Evolutionary conservation across 176 grass and related monocot genomes (phyloP).

Genomic region (Oryza punctata): DNA sequence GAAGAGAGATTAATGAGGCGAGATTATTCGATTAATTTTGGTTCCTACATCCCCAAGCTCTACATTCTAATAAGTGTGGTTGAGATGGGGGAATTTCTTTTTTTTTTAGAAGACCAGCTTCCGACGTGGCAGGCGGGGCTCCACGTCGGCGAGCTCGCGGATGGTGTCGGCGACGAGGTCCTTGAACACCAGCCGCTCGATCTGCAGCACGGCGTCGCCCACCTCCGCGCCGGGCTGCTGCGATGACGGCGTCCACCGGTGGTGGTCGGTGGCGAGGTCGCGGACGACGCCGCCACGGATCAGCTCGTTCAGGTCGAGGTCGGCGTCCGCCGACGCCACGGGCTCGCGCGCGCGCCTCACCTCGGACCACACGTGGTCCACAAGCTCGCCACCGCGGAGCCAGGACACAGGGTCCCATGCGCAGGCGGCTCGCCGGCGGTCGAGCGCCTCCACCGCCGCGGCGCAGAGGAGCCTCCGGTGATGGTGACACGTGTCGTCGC

Average conservation of each 20-base stretch:
- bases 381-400: slow-evolving; percentile 33
- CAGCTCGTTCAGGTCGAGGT: slow-evolving; percentile 51
- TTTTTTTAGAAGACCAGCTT: slow-evolving; percentile 70
- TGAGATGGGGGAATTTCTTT: not conserved
- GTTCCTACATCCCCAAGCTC: not conserved
- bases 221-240: slow-evolving; percentile 34
- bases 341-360: slow-evolving; percentile 50
- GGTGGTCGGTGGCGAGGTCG: slow-evolving; percentile 50
- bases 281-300: slow-evolving; percentile 57
- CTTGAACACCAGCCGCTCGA: slow-evolving; percentile 87
- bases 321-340: not conserved
- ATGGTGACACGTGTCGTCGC: slow-evolving; percentile 40
- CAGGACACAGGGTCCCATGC: slow-evolving; percentile 55
- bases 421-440: slow-evolving; percentile 47
- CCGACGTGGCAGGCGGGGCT: slow-evolving; percentile 51
- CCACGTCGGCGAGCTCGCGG: slow-evolving; percentile 63
- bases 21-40: not conserved
- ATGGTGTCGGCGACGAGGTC: slow-evolving; percentile 90
- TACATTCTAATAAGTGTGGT: not conserved
- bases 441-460: slow-evolving; percentile 63
- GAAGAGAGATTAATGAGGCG: not conserved
- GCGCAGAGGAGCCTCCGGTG: slow-evolving; percentile 59
- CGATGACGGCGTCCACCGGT: slow-evolving; percentile 26
- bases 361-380: slow-evolving; percentile 58
- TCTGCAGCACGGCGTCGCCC: slow-evolving; percentile 64